These are phyloP conservation scores for Dicorynia guianensis DNA, from an alignment of 306 rosid species.

Conservation along the genomic window DNA sequence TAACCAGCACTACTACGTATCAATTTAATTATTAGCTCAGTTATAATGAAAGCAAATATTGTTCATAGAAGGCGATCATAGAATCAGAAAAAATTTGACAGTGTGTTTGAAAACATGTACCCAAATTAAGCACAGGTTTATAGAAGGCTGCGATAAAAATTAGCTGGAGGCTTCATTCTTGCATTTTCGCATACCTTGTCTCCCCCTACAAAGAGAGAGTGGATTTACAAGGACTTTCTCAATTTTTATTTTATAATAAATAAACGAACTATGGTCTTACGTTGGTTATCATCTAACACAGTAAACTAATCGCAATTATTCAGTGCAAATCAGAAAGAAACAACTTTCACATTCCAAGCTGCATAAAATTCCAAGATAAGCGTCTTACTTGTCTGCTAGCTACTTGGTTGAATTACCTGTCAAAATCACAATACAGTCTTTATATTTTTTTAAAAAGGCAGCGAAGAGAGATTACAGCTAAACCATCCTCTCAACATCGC, in stretches of 20 bases:
- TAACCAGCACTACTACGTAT: not conserved
- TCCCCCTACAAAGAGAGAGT: too few species aligned
- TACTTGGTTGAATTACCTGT: too few species aligned
- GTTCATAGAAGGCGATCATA: slow-evolving; percentile 19
- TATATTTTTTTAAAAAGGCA: not conserved
- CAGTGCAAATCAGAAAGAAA: too few species aligned
- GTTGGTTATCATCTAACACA: not conserved
- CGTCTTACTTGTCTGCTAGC: too few species aligned
- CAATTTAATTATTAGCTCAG: slow-evolving; percentile 24
- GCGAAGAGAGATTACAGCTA: not conserved
- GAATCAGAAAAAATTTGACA: not conserved
- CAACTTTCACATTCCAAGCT: not conserved
- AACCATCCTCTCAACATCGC: slow-evolving; percentile 16
- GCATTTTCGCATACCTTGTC: too few species aligned
- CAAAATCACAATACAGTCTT: not conserved
- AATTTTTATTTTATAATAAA: too few species aligned
- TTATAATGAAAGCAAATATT: not conserved
- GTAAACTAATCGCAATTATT: too few species aligned
- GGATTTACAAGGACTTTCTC: too few species aligned
- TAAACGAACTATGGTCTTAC: too few species aligned
- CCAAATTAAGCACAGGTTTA: not conserved
- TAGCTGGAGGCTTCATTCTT: slow-evolving; percentile 8
- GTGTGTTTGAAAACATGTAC: not conserved
- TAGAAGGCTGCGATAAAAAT: slow-evolving; percentile 12
- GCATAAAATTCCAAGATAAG: too few species aligned